These are phyloP conservation scores for Anisodus acutangulus DNA, from an alignment of 257 asterid genomes.

Conservation along the genomic window DNA sequence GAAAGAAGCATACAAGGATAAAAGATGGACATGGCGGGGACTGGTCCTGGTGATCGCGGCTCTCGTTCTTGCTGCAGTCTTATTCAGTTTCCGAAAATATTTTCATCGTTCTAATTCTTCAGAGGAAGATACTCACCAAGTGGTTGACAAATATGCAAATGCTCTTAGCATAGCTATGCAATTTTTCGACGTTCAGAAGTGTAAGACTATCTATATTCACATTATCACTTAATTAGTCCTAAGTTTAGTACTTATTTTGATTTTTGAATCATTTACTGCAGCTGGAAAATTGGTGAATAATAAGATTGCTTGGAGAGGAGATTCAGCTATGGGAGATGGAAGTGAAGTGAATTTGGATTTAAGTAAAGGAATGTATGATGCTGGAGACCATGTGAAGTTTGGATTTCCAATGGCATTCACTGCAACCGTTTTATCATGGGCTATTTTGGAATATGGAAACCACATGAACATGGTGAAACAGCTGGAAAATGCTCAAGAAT, in stretches of 20 bases:
- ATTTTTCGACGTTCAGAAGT: conserved; percentile 67
- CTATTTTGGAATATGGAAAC: conserved; percentile 55
- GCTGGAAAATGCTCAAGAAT: conserved; percentile 47
- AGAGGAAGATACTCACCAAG: neutral
- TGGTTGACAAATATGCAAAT: conserved; percentile 45
- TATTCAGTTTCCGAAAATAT: conserved; percentile 46
- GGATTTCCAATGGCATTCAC: conserved; percentile 79
- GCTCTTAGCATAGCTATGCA: conserved; percentile 60
- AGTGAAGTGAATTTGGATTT: conserved; percentile 54
- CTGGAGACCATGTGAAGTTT: conserved; percentile 65
- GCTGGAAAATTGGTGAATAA: conserved; percentile 68
- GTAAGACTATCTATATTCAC: conserved; percentile 33
- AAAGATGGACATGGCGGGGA: conserved; percentile 43
- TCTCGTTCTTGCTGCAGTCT: conserved; percentile 49
- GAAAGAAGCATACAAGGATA: conserved; percentile 30
- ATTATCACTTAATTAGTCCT: neutral
- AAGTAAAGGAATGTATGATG: conserved; percentile 66
- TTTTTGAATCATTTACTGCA: conserved; percentile 31
- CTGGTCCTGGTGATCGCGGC: conserved; percentile 39
- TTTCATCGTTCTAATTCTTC: conserved; percentile 30
- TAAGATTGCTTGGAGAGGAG: conserved; percentile 66
- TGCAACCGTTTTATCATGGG: conserved; percentile 70
- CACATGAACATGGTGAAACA: conserved; percentile 48
- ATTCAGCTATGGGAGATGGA: conserved; percentile 64
- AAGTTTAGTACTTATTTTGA: neutral